These are phyloP conservation scores for Hypoxylon intermedium DNA, from an alignment of 495 filamentous ascomycete species.

Conservation along the genomic window DNA sequence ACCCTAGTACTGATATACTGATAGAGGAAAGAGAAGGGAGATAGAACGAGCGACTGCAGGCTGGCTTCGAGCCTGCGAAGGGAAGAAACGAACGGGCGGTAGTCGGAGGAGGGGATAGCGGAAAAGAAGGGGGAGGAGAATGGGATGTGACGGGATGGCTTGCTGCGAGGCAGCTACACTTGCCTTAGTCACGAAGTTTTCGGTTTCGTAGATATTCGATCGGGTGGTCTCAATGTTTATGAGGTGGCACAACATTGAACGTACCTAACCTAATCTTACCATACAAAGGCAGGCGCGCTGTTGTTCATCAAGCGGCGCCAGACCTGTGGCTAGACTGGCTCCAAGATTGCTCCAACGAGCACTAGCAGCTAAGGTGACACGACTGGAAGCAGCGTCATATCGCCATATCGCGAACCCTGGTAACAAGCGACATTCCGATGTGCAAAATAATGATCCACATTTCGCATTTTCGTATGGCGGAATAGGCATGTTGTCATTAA, in stretches of 20 bases:
- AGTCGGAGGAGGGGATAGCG: conserved; percentile 1
- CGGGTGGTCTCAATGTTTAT: conserved; percentile 36
- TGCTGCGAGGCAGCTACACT: conserved; percentile 7
- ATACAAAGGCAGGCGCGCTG: neutral
- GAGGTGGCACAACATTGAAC: conserved; percentile 40
- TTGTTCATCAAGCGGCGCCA: too few species aligned
- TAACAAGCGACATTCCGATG: conserved; percentile 45
- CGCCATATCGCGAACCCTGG: conserved; percentile 37
- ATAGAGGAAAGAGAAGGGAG: conserved; percentile 37
- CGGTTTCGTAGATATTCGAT: conserved; percentile 33
- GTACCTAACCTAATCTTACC: conserved; percentile 17
- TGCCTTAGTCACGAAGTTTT: conserved; percentile 20
- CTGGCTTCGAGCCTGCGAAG: conserved; percentile 31
- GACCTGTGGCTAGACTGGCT: too few species aligned
- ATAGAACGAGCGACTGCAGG: conserved; percentile 19
- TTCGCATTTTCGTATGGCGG: conserved; percentile 35
- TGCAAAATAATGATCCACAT: conserved; percentile 44
- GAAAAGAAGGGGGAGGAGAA: conserved; percentile 4
- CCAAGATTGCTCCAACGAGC: too few species aligned
- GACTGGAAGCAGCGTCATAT: conserved; percentile 39
- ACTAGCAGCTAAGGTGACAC: conserved; percentile 27
- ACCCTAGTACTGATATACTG: conserved; percentile 41
- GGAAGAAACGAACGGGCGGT: conserved; percentile 16
- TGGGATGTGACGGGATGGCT: conserved; percentile 2
- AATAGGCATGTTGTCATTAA: conserved; percentile 25